A percentile compares a stretch with the other conserved stretches of the same genome.
Evolutionary conservation across 352 stramenopile species (phyloP).

Genomic region (Phytophthora gonapodyides): DNA sequence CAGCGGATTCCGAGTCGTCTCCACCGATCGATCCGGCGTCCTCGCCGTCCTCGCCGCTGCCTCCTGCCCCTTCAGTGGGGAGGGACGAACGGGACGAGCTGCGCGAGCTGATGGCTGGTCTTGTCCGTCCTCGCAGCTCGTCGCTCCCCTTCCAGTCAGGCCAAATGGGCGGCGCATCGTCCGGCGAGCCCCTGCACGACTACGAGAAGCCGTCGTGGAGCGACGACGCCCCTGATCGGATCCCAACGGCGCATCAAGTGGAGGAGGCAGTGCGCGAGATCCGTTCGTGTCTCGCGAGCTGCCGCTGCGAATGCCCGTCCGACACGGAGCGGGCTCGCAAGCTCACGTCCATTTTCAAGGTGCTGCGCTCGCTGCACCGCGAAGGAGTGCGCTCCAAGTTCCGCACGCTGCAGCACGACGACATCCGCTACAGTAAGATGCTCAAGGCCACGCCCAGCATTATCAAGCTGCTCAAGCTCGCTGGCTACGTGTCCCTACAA

Average conservation of each 20-base stretch:
- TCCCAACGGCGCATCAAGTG: conserved; percentile 43
- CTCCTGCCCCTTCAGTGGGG: conserved; percentile 10
- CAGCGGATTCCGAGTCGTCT: conserved; percentile 6
- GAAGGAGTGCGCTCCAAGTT: conserved; percentile 72
- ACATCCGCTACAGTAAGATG: conserved; percentile 75
- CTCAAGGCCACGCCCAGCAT: conserved; percentile 73
- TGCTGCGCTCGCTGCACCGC: conserved; percentile 65
- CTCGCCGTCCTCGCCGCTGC: conserved; percentile 25
- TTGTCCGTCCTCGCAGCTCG: conserved; percentile 66
- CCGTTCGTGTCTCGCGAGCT: conserved; percentile 55
- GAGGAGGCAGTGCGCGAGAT: conserved; percentile 56
- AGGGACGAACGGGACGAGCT: conserved; percentile 60
- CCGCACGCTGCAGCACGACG: conserved; percentile 64
- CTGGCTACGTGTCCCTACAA: conserved; percentile 73
- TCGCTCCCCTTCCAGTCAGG: conserved; percentile 56
- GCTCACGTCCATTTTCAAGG: conserved; percentile 71
- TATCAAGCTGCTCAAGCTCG: conserved; percentile 76
- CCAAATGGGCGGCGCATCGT: conserved; percentile 42
- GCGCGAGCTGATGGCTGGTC: conserved; percentile 59
- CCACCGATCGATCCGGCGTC: conserved; percentile 14
- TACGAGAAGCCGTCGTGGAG: conserved; percentile 60
- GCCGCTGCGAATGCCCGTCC: conserved; percentile 70
- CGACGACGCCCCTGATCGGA: conserved; percentile 51
- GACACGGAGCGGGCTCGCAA: conserved; percentile 63
- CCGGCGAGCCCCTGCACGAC: conserved; percentile 35